Evolutionary conservation across 2,329 filamentous ascomycete genomes (phyloP).

Genomic region (Gnomoniopsis smithogilvyi): DNA sequence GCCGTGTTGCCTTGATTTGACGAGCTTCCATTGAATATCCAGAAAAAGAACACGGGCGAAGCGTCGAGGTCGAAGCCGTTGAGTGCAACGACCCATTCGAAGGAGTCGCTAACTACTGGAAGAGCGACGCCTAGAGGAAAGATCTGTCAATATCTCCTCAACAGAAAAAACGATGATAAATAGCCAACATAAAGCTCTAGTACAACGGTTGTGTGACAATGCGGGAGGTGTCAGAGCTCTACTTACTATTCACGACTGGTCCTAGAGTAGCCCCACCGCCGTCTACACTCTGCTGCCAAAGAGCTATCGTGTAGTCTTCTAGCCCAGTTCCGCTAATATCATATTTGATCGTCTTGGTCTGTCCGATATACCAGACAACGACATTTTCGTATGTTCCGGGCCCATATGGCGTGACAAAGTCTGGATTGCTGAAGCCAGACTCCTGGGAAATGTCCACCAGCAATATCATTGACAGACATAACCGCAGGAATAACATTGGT

Average conservation of each 20-base stretch:
- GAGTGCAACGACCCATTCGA: constrained; percentile 19
- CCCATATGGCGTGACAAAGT: not conserved
- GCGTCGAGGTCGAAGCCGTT: constrained; percentile 16
- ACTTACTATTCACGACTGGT: constrained; percentile 1
- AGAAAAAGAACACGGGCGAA: constrained; percentile 21
- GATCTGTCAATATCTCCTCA: not conserved
- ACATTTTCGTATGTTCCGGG: not conserved
- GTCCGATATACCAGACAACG: not conserved
- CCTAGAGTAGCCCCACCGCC: not conserved
- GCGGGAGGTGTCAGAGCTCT: too few species aligned
- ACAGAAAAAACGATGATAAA: too few species aligned
- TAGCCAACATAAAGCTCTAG: too few species aligned
- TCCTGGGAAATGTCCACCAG: not conserved
- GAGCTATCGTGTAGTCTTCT: not conserved
- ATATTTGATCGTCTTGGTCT: not conserved
- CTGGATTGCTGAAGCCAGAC: not conserved
- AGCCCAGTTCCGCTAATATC: not conserved
- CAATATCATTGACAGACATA: too few species aligned
- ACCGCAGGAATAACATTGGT: too few species aligned
- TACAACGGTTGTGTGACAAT: too few species aligned
- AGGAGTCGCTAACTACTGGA: constrained; percentile 1
- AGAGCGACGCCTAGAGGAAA: too few species aligned
- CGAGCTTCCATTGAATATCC: constrained; percentile 21
- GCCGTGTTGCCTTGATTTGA: constrained; percentile 12
- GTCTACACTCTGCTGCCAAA: constrained; percentile 1